Conservation (phyloP, 495 filamentous ascomycete species). For the Barbatosphaeria neglecta region DNA sequence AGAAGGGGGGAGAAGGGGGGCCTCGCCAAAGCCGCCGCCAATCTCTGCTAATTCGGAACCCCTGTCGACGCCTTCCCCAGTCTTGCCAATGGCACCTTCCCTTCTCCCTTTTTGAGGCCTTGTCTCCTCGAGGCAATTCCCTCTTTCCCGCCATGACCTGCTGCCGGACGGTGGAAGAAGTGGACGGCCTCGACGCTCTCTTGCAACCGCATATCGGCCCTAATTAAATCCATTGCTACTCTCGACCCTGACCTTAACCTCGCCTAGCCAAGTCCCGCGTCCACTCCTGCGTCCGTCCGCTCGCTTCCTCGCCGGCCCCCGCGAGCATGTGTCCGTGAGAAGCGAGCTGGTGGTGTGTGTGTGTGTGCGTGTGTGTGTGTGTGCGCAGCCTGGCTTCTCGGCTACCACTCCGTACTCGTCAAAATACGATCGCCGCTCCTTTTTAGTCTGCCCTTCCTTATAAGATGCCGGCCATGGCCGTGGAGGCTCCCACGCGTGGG, state of each 20-base stretch:
- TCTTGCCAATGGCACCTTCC: slow-evolving; percentile 1
- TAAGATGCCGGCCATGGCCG: not conserved
- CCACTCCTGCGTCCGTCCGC: no score
- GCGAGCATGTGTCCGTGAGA: not conserved
- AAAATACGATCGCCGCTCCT: no score
- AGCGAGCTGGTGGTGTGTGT: no score
- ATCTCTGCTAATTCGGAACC: not conserved
- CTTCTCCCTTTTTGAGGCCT: not conserved
- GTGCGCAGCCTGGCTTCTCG: not conserved
- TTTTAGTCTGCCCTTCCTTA: not conserved
- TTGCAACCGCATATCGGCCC: not conserved
- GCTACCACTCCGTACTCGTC: not conserved
- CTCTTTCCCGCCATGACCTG: not conserved
- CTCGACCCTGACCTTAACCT: not conserved
- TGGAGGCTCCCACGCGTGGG: not conserved
- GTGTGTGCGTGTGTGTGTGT: no score
- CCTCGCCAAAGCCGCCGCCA: not conserved
- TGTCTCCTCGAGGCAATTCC: not conserved
- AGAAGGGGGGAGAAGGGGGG: no score
- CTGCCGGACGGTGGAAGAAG: not conserved
- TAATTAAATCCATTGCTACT: not conserved
- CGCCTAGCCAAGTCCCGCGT: no score
- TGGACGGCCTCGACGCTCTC: not conserved
- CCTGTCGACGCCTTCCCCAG: not conserved
- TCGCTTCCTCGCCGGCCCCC: not conserved